phyloP scores from a whole-genome alignment of 108 stramenopile genomes.

The Schizochytrium sp. region DNA sequence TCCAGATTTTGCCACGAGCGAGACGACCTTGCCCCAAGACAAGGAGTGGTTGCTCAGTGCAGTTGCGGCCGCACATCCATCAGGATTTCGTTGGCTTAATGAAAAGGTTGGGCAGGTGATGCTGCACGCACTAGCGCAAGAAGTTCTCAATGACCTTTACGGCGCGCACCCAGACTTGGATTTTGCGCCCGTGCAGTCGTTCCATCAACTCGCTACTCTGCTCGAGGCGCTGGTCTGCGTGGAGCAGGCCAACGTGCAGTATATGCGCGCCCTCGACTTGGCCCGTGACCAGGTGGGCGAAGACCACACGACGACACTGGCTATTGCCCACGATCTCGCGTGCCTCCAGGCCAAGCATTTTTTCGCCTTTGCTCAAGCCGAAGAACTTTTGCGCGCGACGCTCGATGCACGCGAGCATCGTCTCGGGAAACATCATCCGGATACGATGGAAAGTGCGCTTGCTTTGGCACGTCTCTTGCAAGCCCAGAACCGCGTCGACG shows the following conservation, averaged over 20 bases:
- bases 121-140: background rate
- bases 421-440: background rate
- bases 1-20: background rate
- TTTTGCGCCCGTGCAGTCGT: background rate
- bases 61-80: background rate
- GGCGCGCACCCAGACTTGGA: background rate
- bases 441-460: background rate
- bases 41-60: background rate
- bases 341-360: background rate
- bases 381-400: background rate
- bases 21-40: background rate
- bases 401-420: background rate
- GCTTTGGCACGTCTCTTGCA: background rate
- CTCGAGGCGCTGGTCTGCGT: background rate
- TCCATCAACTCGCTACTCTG: background rate
- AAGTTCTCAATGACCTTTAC: background rate
- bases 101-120: background rate
- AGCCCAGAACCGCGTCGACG: background rate
- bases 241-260: constrained; percentile 10
- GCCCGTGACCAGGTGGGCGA: background rate
- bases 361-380: background rate
- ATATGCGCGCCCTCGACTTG: background rate
- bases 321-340: background rate
- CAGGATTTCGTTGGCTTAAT: background rate
- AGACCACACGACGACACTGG: background rate